Evolutionary conservation across 2,329 filamentous ascomycete species (phyloP), one percentile per base, ranked within the genome.

Genomic region (Endoconidiophora polonica): DNA sequence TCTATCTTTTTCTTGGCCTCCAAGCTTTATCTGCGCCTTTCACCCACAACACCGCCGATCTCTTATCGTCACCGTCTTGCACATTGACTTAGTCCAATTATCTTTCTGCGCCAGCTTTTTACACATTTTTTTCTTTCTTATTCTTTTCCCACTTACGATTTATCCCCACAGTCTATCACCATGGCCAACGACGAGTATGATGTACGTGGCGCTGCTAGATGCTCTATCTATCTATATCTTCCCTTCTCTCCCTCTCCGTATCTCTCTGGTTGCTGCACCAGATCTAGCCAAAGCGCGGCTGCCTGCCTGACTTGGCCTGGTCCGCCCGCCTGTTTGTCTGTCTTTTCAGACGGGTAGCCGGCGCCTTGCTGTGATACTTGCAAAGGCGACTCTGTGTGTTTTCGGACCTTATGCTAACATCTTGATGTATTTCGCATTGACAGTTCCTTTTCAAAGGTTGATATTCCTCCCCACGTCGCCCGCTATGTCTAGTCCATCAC

Each of bases 151-250:
- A 5, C 16, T 54, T 54, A 55, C 57, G 50, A 44, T 44, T 22
- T 44, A 38, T 46, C 18, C 16, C 22, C 22, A 46, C 33, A 43
- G 54, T 54, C 54, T 55, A 59, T 62, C 72, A 74, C 61, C 69
- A 98, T 96, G 91, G 91, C 90, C 65, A 98, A 96, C 81, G 91
- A 98, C 78, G 91, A 98, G 76, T 98, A 98, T 74, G 91, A 98
- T 82, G 90, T 96, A 73, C 54, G 40, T 55, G 44, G 16, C 51
- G 46, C 50, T 36, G 47, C 50, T 49, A 56, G 52, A 55, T 29
- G 49, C 56, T 57, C 51, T 3, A 33, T 33, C 7, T 12, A 33
- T 33, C 29, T 33, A 33, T 33, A 33, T 33, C 29, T 33, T 12
- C 12, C 29, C 29, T 12, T 5, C 4, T 33, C 7, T 33, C 9